phyloP scores from a whole-genome alignment of 2,329 filamentous ascomycete species.

The Sarocladium oryzae region DNA sequence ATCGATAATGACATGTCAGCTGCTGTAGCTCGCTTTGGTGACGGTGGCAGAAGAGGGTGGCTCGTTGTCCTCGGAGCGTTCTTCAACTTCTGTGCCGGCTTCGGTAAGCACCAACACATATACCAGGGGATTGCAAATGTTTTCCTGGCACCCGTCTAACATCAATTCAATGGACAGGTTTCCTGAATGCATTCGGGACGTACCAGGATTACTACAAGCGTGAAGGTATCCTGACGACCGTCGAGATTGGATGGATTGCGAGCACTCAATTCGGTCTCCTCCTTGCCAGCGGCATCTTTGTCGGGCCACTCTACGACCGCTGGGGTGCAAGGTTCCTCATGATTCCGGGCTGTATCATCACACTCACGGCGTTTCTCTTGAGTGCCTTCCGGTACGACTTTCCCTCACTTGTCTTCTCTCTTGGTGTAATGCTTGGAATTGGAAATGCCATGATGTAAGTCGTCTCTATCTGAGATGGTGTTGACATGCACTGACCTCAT shows the following conservation, averaged over 20 bases:
- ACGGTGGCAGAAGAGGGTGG: conserved; percentile 24
- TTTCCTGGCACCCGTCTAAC: neutral
- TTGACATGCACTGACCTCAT: neutral
- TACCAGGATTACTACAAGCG: conserved; percentile 47
- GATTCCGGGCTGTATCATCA: conserved; percentile 26
- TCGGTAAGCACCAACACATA: conserved; percentile 17
- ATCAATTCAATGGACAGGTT: conserved; percentile 12
- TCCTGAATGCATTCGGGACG: conserved; percentile 42
- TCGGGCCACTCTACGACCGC: conserved; percentile 33
- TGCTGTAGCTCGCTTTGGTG: conserved; percentile 1
- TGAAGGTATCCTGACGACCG: conserved; percentile 12
- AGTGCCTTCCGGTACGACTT: conserved; percentile 9
- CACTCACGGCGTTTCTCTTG: conserved; percentile 31
- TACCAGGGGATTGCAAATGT: neutral
- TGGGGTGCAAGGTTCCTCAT: conserved; percentile 30
- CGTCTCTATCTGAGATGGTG: no score
- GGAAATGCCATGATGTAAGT: conserved; percentile 30
- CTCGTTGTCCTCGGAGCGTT: conserved; percentile 25
- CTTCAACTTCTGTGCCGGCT: conserved; percentile 20
- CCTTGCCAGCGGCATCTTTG: conserved; percentile 29
- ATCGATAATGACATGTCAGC: neutral
- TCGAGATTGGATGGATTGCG: conserved; percentile 34
- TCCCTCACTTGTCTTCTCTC: conserved; percentile 22
- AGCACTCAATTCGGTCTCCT: conserved; percentile 25
- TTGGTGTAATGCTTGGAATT: conserved; percentile 35